These are phyloP conservation scores for Globisporangium spiculum DNA, from an alignment of 352 stramenopile species.

Conservation along the genomic window DNA sequence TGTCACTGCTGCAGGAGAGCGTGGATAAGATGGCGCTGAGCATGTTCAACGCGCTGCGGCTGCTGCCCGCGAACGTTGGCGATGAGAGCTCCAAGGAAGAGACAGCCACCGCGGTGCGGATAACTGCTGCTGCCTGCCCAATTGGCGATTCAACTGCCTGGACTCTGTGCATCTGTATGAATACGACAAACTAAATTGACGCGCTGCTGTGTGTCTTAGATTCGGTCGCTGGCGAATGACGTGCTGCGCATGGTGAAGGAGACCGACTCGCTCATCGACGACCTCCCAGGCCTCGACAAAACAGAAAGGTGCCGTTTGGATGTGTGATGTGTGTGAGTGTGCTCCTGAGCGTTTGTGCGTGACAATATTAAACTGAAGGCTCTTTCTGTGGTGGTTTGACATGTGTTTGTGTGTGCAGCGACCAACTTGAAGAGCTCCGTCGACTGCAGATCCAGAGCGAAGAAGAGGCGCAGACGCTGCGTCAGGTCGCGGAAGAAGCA, in stretches of 20 bases:
- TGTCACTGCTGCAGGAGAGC: slow-evolving; percentile 81
- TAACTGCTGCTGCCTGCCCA: neutral
- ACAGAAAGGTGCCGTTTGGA: slow-evolving; percentile 51
- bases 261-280: slow-evolving; percentile 76
- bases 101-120: slow-evolving; percentile 47
- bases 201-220: slow-evolving; percentile 26
- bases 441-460: slow-evolving; percentile 81
- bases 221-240: slow-evolving; percentile 71
- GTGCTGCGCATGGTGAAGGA: slow-evolving; percentile 77
- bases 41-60: slow-evolving; percentile 86
- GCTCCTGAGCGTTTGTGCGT: neutral
- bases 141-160: neutral
- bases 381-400: neutral
- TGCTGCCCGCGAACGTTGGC: slow-evolving; percentile 55
- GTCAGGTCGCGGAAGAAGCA: slow-evolving; percentile 80
- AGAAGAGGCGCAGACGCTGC: slow-evolving; percentile 79
- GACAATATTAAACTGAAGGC: neutral
- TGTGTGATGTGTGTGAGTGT: neutral
- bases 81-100: slow-evolving; percentile 51
- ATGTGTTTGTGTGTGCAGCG: slow-evolving; percentile 20
- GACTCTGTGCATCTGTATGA: neutral
- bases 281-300: slow-evolving; percentile 78
- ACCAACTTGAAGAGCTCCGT: slow-evolving; percentile 78
- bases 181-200: neutral
- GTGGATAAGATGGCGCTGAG: slow-evolving; percentile 84